phyloP scores from a whole-genome alignment of 805 yeast species.

The Lachancea thermotolerans region DNA sequence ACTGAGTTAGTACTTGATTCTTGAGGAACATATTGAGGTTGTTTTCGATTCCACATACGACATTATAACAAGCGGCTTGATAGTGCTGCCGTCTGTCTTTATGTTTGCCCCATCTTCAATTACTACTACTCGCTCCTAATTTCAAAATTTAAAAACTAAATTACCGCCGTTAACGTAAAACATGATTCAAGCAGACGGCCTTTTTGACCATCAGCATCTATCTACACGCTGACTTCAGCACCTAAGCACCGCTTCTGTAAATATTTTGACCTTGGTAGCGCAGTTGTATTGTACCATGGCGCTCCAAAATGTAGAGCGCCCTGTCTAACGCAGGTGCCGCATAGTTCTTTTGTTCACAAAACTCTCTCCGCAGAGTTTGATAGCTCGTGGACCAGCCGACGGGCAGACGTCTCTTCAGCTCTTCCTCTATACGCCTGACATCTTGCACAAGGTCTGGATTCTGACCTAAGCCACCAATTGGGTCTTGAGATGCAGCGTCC shows the following conservation, averaged over 20 bases:
- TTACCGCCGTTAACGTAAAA: background rate
- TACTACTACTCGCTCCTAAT: no score
- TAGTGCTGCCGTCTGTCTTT: background rate
- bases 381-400: slow-evolving; percentile 95
- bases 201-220: background rate
- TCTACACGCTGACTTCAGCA: background rate
- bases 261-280: slow-evolving; percentile 81
- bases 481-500: slow-evolving; percentile 68
- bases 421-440: slow-evolving; percentile 73
- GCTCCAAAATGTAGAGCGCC: slow-evolving; percentile 73
- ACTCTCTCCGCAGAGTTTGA: slow-evolving; percentile 74
- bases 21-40: no score
- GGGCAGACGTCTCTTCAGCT: slow-evolving; percentile 83
- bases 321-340: slow-evolving; percentile 70
- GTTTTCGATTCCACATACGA: slow-evolving; percentile 1
- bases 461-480: slow-evolving; percentile 48
- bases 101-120: no score
- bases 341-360: slow-evolving; percentile 58
- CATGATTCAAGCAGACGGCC: background rate
- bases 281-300: slow-evolving; percentile 81
- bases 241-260: slow-evolving; percentile 58
- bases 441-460: slow-evolving; percentile 57
- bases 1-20: slow-evolving; percentile 1
- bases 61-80: background rate
- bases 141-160: background rate